Percentiles rank a stretch among this genome's conserved stretches.
These are phyloP conservation scores for Hypoxylon sp. DNA, from an alignment of 2,329 filamentous ascomycete species.

Conservation along the genomic window DNA sequence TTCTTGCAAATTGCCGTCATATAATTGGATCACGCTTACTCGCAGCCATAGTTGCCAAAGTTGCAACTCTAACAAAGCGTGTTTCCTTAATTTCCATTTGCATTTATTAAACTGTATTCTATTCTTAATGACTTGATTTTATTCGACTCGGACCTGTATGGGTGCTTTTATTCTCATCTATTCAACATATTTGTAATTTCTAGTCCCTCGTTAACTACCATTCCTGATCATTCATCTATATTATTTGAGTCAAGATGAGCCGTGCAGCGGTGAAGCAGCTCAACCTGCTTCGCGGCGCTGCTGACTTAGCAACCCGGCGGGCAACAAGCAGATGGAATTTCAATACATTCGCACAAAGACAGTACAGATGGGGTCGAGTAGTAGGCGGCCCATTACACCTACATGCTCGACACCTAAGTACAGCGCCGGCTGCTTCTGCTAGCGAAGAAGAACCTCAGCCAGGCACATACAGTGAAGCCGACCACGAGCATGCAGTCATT, in stretches of 20 bases:
- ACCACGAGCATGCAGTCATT: constrained; percentile 61
- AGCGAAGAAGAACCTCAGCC: constrained; percentile 46
- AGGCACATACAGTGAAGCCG: constrained; percentile 58
- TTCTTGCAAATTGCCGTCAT: constrained; percentile 32
- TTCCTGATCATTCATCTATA: not conserved
- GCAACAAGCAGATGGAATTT: constrained; percentile 25
- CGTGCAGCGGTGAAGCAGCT: constrained; percentile 39
- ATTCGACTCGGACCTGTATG: not conserved
- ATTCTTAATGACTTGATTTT: too few species aligned
- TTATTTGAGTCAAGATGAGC: constrained; percentile 37
- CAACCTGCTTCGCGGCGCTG: constrained; percentile 34
- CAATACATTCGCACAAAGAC: constrained; percentile 5
- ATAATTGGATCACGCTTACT: constrained; percentile 37
- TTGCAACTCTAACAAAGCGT: constrained; percentile 2
- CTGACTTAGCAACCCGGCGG: constrained; percentile 21
- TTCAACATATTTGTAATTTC: too few species aligned
- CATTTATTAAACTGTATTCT: too few species aligned
- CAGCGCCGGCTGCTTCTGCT: constrained; percentile 26
- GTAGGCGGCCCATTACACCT: constrained; percentile 7
- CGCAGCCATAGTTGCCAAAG: too few species aligned
- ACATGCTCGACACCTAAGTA: constrained; percentile 36
- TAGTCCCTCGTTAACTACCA: not conserved
- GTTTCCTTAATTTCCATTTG: constrained; percentile 11
- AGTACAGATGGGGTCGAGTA: constrained; percentile 10
- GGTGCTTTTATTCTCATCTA: constrained; percentile 2